Evolutionary conservation across 2,329 filamentous ascomycete genomes (phyloP).

Genomic region (Anthostomella pinea): DNA sequence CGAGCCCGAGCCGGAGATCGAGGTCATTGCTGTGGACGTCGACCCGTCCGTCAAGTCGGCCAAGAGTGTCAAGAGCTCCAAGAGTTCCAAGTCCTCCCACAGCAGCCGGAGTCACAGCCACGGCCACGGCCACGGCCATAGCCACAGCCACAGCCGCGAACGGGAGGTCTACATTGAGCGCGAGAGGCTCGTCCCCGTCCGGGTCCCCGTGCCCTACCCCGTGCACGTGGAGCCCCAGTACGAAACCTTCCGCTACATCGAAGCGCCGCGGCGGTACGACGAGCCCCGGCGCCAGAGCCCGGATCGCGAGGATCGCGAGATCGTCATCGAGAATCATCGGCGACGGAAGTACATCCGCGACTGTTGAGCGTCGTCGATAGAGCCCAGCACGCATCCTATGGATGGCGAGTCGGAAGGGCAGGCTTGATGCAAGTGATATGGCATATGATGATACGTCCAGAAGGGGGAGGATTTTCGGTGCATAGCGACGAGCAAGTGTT

Average conservation of each 20-base stretch:
- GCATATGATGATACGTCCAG: no score
- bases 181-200: constrained; percentile 45
- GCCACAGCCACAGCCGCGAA: constrained; percentile 29
- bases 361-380: no score
- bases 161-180: constrained; percentile 52
- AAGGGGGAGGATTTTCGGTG: no score
- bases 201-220: constrained; percentile 41
- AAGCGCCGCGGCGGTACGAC: constrained; percentile 43
- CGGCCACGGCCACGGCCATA: constrained; percentile 28
- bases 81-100: constrained; percentile 26
- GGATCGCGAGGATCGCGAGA: constrained; percentile 30
- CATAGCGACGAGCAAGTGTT: no score
- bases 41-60: constrained; percentile 33
- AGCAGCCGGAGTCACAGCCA: constrained; percentile 21
- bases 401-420: no score
- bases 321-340: constrained; percentile 32
- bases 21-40: constrained; percentile 43
- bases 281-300: constrained; percentile 33
- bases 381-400: no score
- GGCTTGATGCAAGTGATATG: no score
- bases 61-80: constrained; percentile 38
- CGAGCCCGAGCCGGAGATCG: constrained; percentile 31
- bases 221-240: constrained; percentile 42
- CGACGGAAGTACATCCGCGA: constrained; percentile 29
- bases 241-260: constrained; percentile 53